Evolutionary conservation across 2,329 filamentous ascomycete genomes (phyloP), one percentile per base, ranked within the genome.

Genomic region (Diplocarpon mali): DNA sequence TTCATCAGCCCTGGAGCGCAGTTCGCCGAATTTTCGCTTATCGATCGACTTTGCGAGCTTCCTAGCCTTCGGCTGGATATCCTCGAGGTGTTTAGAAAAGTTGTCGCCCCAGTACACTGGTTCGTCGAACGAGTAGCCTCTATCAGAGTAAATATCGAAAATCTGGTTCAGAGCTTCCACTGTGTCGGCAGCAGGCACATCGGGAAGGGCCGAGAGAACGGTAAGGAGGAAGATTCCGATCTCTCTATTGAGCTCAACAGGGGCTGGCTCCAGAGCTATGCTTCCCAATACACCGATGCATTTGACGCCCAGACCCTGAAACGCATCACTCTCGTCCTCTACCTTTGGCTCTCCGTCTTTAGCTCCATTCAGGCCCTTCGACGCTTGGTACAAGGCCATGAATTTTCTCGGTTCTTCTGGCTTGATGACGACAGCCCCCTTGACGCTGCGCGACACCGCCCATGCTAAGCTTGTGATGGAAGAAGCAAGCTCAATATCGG

Each of bases 101-200:
- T 67, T 68, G 50, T 77, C 69, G 53, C 70, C 69, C 73, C 78
- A 81, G 61, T 83, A 84, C 2, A 83, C 78, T 20, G 72, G 69
- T 46, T 65, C 67, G 57, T 83, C 80, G 57, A 72, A 79, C 10
- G 69, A 64, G 43, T 66, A 69, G 11, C 67, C 68, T 59, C 78
- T 76, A 57, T 83, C 75, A 20, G 70, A 73, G 61, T 83, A 84
- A 7, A 84, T 69, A 53, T 83, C 80, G 53, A 81, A 80, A 14
- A 84, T 50, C 60, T 81, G 76, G 62, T 83, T 76, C 35, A 83
- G 64, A 13, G 76, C 75, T 63, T 83, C 79, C 28, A 83, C 69
- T 5, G 69, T 68, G 37, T 81, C 75, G 2, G 76, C 78, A 1
- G 69, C 62, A 1, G 75, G 67, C 1, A 71, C 72, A 36, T 70